Evolutionary conservation across 768 basidiomycete species (phyloP).

Genomic region (Harrya chromipes): DNA sequence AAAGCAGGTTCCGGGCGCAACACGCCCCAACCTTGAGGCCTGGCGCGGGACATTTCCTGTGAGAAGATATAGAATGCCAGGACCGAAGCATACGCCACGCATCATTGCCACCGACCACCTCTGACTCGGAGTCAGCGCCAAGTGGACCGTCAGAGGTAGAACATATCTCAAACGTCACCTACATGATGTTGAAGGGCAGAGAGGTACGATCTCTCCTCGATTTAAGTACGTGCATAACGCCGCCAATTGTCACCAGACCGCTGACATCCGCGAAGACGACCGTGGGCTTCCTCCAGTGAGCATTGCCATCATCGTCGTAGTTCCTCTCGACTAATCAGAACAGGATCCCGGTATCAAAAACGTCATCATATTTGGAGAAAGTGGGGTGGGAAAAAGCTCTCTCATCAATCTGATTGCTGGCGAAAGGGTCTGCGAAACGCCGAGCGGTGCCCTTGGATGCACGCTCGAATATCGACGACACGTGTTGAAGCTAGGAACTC

Average conservation of each 20-base stretch:
- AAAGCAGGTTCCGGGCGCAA: background rate
- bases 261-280: background rate
- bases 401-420: conserved; percentile 21
- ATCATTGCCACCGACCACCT: background rate
- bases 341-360: conserved; percentile 11
- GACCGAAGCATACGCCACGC: conserved; percentile 1
- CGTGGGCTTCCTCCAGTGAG: conserved; percentile 7
- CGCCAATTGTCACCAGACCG: conserved; percentile 6
- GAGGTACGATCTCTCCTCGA: conserved; percentile 12
- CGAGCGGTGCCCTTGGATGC: conserved; percentile 22
- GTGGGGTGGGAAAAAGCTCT: conserved; percentile 24
- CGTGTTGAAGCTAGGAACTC: conserved; percentile 8
- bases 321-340: background rate
- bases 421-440: conserved; percentile 8
- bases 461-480: conserved; percentile 9
- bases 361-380: conserved; percentile 21
- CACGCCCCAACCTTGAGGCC: conserved; percentile 19
- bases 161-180: background rate
- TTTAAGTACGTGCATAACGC: conserved; percentile 10
- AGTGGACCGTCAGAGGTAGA: background rate
- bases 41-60: background rate
- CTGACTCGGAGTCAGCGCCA: background rate
- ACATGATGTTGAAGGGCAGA: conserved; percentile 2
- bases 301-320: background rate
- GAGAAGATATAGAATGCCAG: background rate